These are phyloP conservation scores for Entomophthora muscae DNA, from an alignment of 371 early-diverging fungal genomes.

Conservation along the genomic window DNA sequence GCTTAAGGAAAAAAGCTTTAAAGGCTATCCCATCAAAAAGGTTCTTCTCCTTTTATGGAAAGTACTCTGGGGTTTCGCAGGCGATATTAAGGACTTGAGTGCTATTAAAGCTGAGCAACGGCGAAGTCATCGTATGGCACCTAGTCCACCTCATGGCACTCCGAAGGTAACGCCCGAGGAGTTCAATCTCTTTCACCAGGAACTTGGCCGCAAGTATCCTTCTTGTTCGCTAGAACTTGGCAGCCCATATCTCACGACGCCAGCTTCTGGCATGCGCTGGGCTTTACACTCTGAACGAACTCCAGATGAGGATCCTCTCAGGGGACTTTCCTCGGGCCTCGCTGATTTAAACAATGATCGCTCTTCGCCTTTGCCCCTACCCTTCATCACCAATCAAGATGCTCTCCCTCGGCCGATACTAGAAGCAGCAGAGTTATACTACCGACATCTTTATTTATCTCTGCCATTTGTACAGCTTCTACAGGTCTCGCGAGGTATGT, in stretches of 20 bases:
- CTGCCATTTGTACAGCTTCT: background rate
- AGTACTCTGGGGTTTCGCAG: background rate
- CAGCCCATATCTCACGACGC: background rate
- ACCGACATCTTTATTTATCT: background rate
- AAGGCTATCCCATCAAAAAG: slow-evolving; percentile 9
- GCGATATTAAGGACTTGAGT: background rate
- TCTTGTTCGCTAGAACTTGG: background rate
- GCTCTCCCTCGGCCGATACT: background rate
- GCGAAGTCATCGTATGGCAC: background rate
- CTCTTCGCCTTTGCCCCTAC: background rate
- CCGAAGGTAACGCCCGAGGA: slow-evolving; percentile 6
- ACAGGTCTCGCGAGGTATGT: background rate
- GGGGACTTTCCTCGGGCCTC: too few relatives aligned
- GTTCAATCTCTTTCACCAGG: background rate
- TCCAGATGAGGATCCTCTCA: background rate
- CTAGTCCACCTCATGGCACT: background rate
- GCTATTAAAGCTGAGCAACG: background rate
- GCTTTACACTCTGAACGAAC: background rate
- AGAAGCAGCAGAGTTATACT: background rate
- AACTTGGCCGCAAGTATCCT: slow-evolving; percentile 1
- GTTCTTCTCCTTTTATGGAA: background rate
- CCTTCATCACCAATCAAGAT: background rate
- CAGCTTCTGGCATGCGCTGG: background rate
- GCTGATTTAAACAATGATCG: background rate
- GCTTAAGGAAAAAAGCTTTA: slow-evolving; percentile 6